These are phyloP conservation scores for Fraxinus platypoda DNA, from an alignment of 305 asterid genomes.

Conservation along the genomic window DNA sequence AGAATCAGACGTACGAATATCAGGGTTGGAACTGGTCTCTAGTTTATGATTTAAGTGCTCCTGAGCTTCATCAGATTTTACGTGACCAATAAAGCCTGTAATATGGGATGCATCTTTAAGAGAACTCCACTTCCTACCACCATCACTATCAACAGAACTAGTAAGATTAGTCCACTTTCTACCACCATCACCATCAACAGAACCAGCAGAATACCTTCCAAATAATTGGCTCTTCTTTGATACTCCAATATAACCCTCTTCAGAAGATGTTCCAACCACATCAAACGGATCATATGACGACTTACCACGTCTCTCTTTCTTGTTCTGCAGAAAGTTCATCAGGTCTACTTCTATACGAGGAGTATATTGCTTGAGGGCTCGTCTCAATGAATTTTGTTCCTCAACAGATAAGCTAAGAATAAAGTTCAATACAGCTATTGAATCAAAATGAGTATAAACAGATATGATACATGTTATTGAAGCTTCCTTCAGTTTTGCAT, in stretches of 20 bases:
- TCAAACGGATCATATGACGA: slow-evolving; percentile 84
- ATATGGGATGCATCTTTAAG: slow-evolving; percentile 25
- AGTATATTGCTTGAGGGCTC: slow-evolving; percentile 94
- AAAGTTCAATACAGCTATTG: slow-evolving; percentile 72
- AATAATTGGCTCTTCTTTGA: slow-evolving; percentile 64
- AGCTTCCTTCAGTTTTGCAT: slow-evolving; percentile 91
- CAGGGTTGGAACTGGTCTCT: slow-evolving; percentile 55
- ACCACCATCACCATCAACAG: slow-evolving; percentile 84
- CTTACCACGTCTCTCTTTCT: slow-evolving; percentile 95
- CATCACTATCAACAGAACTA: slow-evolving; percentile 85
- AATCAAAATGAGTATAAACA: slow-evolving; percentile 81
- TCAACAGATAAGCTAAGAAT: slow-evolving; percentile 92
- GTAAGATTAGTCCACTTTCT: slow-evolving; percentile 87
- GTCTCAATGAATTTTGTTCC: slow-evolving; percentile 90
- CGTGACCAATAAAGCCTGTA: slow-evolving; percentile 48
- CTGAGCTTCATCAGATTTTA: slow-evolving; percentile 58
- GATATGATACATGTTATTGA: slow-evolving; percentile 87
- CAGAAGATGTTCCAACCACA: slow-evolving; percentile 83
- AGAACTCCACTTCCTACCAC: slow-evolving; percentile 94
- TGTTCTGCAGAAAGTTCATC: slow-evolving; percentile 89
- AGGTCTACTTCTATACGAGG: slow-evolving; percentile 98
- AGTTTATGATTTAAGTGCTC: slow-evolving; percentile 44
- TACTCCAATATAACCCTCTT: slow-evolving; percentile 74
- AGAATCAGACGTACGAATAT: slow-evolving; percentile 43
- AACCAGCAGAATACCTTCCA: slow-evolving; percentile 92